These are phyloP conservation scores for Hypoxylon sp. DNA, from an alignment of 2,329 filamentous ascomycete species.

Conservation along the genomic window DNA sequence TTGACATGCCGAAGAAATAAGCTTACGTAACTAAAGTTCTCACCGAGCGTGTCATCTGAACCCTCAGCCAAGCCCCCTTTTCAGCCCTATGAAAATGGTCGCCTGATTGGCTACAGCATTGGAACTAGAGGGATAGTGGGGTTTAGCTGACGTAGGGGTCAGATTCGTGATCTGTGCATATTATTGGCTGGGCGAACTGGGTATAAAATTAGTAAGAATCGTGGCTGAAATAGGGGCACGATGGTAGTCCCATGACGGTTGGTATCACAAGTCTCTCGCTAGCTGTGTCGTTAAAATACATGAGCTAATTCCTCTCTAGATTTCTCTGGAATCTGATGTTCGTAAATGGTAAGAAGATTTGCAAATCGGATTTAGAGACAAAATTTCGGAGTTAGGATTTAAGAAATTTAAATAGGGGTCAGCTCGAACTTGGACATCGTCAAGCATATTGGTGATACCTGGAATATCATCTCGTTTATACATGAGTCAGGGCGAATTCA, in stretches of 20 bases:
- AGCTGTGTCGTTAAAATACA: background rate
- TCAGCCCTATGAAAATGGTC: constrained; percentile 37
- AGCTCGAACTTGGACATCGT: background rate
- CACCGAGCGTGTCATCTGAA: background rate
- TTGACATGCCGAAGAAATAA: constrained; percentile 25
- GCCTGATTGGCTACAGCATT: constrained; percentile 16
- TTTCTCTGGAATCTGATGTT: background rate
- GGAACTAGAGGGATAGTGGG: constrained; percentile 5
- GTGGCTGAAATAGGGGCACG: constrained; percentile 3
- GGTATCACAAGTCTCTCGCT: too few species aligned
- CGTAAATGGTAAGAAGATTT: background rate
- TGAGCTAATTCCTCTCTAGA: background rate
- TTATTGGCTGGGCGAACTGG: constrained; percentile 5
- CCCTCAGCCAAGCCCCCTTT: constrained; percentile 18
- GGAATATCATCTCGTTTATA: background rate
- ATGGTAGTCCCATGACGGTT: background rate
- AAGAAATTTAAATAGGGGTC: background rate
- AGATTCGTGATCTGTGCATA: background rate
- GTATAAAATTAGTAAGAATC: background rate
- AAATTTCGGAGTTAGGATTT: background rate
- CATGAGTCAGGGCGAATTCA: background rate
- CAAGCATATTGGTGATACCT: too few species aligned
- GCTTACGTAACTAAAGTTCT: constrained; percentile 33
- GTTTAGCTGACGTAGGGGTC: constrained; percentile 18
- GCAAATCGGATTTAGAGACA: background rate